These are phyloP conservation scores for Rubia tinctorum DNA, from an alignment of 305 asterid genomes.

Conservation along the genomic window DNA sequence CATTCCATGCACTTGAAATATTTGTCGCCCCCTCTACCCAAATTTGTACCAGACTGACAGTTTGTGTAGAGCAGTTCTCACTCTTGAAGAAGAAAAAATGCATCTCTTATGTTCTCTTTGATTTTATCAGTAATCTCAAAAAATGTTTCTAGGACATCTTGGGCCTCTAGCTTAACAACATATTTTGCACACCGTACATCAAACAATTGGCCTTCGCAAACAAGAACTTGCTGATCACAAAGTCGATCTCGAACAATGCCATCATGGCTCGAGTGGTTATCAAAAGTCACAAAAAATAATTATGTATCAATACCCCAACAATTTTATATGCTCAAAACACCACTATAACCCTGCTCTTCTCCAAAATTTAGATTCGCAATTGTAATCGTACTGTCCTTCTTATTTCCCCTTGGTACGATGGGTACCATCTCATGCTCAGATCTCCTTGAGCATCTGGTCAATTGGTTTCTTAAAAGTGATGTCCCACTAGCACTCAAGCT, in stretches of 20 bases:
- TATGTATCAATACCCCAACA: slow-evolving; percentile 78
- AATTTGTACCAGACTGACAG: too few relatives aligned
- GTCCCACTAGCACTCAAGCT: slow-evolving; percentile 98
- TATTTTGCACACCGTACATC: slow-evolving; percentile 86
- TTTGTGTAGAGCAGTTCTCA: slow-evolving; percentile 56
- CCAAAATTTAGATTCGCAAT: slow-evolving; percentile 42
- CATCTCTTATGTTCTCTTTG: slow-evolving; percentile 64
- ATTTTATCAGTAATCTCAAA: slow-evolving; percentile 58
- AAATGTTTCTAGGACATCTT: slow-evolving; percentile 65
- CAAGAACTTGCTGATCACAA: slow-evolving; percentile 69
- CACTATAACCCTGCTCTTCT: slow-evolving; percentile 41
- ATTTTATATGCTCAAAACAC: slow-evolving; percentile 52
- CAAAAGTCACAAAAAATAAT: slow-evolving; percentile 77
- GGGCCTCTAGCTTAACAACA: slow-evolving; percentile 73
- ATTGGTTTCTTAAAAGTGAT: slow-evolving; percentile 87
- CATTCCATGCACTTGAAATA: too few relatives aligned
- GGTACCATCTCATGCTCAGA: slow-evolving; percentile 65
- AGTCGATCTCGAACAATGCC: slow-evolving; percentile 61
- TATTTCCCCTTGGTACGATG: slow-evolving; percentile 62
- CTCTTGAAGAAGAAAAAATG: slow-evolving; percentile 71
- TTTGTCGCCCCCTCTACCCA: too few relatives aligned
- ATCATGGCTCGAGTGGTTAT: slow-evolving; percentile 54
- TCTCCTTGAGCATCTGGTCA: slow-evolving; percentile 76
- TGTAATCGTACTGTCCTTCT: slow-evolving; percentile 55
- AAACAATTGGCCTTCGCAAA: slow-evolving; percentile 85